phyloP scores from a whole-genome alignment of 805 yeast species.

The Candida tallmaniae region DNA sequence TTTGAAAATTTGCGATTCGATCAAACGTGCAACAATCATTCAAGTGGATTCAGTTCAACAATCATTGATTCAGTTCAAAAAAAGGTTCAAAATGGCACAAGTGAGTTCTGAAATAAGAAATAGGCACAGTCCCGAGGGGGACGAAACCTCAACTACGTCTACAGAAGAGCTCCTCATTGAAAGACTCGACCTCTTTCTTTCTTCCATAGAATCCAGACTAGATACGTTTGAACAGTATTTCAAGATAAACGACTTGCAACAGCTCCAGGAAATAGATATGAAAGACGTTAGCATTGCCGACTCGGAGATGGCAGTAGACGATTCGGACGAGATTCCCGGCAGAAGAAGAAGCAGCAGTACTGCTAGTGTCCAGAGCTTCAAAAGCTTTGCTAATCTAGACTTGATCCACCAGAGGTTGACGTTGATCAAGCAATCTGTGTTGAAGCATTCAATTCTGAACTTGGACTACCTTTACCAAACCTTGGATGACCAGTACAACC shows the following conservation, averaged over 20 bases:
- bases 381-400: slow-evolving; percentile 30
- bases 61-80: too few relatives aligned
- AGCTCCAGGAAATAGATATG: slow-evolving; percentile 11
- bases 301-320: not conserved
- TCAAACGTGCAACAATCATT: too few relatives aligned
- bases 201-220: slow-evolving; percentile 38
- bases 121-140: slow-evolving; percentile 4
- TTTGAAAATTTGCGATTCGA: too few relatives aligned
- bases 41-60: too few relatives aligned
- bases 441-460: slow-evolving; percentile 33
- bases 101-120: slow-evolving; percentile 11
- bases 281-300: slow-evolving; percentile 1
- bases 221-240: slow-evolving; percentile 39
- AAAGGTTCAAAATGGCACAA: slow-evolving; percentile 11
- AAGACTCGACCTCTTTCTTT: slow-evolving; percentile 35
- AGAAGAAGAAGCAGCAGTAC: slow-evolving; percentile 22
- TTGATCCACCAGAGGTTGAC: slow-evolving; percentile 32
- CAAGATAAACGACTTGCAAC: slow-evolving; percentile 17
- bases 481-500: slow-evolving; percentile 38
- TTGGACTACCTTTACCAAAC: slow-evolving; percentile 35
- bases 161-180: slow-evolving; percentile 40
- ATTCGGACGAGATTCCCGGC: not conserved
- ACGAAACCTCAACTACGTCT: slow-evolving; percentile 6
- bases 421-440: slow-evolving; percentile 32
- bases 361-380: slow-evolving; percentile 23